Evolutionary conservation across 805 yeast genomes (phyloP), one percentile per base, ranked within the genome.

Genomic region (Diddensiella santjacobensis): DNA sequence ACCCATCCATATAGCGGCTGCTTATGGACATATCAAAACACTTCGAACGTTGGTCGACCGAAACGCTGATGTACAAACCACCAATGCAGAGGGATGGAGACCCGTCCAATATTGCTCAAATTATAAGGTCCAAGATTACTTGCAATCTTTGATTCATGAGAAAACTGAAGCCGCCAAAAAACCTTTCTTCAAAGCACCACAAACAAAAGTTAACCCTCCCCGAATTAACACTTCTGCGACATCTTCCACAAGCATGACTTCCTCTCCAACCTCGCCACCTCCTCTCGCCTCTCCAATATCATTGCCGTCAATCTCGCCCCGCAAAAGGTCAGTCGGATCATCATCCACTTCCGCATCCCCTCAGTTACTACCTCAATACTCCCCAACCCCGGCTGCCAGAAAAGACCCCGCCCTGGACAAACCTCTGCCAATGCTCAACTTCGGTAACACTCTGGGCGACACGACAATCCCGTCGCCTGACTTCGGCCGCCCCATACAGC

Each of bases 1-100:
- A 2, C 87, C 96, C 0, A 68, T 91, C 37, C 98, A 91, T 65
- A 71, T 84, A 45, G 95, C 96, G 0, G 75, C 87, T 55, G 83
- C 84, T 47, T 78, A 74, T 57, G 91, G 90, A 3, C 77, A 79
- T 51, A 58, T 77, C 13, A 76, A 76, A 42, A 80, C 86, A 40
- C 65, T 80, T 52, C 72, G 76, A 45, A 60, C 82, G 29, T 65
- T 85, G 39, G 63, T 83, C 0, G 70, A 68, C 15, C 69, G 77
- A 24, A 71, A 74, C 18, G 77, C 79, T 1, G 76, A 80, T 50
- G 73, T 73, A 33, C 65, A 70, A 19, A 58, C 72, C 19, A 62
- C 69, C 30, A 87, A 87, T 62, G 62, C 66, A 11, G 72, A 72
- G n/a, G 84, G 86, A 2, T 81, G 88, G 80, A 71, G 68, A 19